A percentile compares a stretch with the other conserved stretches of the same genome.
phyloP scores from a whole-genome alignment of 2,329 filamentous ascomycete genomes.

The Epichloe gansuensis region DNA sequence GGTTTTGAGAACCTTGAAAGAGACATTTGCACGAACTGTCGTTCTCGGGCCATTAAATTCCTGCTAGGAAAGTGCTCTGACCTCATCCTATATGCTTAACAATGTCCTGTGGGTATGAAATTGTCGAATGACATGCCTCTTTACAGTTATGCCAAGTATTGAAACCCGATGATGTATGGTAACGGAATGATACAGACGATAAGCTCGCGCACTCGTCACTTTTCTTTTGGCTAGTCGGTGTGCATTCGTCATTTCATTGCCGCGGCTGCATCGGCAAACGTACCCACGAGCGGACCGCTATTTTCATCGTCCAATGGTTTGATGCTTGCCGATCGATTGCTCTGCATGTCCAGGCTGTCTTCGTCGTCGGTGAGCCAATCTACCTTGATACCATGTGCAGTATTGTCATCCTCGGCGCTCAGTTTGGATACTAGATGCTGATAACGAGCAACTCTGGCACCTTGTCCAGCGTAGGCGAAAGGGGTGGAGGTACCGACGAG shows the following conservation, averaged over 20 bases:
- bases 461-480: slow-evolving; percentile 40
- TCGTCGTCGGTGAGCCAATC: slow-evolving; percentile 45
- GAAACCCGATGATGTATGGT: background rate
- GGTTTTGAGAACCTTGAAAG: background rate
- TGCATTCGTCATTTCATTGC: slow-evolving; percentile 27
- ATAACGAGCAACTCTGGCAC: slow-evolving; percentile 43
- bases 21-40: background rate
- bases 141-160: too few relatives aligned
- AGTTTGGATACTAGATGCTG: slow-evolving; percentile 50
- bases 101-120: background rate
- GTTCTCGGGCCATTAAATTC: background rate
- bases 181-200: background rate
- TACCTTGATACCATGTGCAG: slow-evolving; percentile 31
- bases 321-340: slow-evolving; percentile 21
- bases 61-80: background rate
- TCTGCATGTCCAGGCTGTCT: slow-evolving; percentile 28
- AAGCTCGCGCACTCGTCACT: background rate
- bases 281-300: slow-evolving; percentile 38
- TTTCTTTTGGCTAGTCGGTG: background rate
- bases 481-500: slow-evolving; percentile 23
- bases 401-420: slow-evolving; percentile 29
- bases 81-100: background rate
- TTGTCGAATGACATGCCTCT: too few relatives aligned
- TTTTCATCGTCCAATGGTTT: slow-evolving; percentile 22
- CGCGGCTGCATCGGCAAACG: slow-evolving; percentile 46